These are phyloP conservation scores for Phallus indusiatus DNA, from an alignment of 768 basidiomycete genomes.

Conservation along the genomic window DNA sequence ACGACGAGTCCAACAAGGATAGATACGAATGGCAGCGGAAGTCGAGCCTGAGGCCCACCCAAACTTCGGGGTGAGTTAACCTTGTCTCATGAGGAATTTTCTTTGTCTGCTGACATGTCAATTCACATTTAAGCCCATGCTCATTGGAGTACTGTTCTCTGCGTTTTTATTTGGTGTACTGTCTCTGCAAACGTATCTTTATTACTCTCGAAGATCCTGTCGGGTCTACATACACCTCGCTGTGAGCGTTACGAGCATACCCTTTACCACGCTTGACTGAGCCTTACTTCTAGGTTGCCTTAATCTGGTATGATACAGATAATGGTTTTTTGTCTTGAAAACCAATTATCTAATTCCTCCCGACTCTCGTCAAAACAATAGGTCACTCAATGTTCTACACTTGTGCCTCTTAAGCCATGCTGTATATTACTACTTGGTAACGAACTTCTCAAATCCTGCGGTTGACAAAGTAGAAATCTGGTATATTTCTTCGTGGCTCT, in stretches of 20 bases:
- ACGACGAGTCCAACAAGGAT: background rate
- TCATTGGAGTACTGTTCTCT: slow-evolving; percentile 17
- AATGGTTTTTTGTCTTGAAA: too few relatives aligned
- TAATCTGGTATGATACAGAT: background rate
- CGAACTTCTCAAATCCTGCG: background rate
- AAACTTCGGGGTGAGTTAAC: background rate
- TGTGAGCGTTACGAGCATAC: slow-evolving; percentile 12
- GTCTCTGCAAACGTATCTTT: slow-evolving; percentile 18
- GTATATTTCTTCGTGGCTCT: background rate
- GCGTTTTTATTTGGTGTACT: slow-evolving; percentile 21
- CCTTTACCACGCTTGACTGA: background rate
- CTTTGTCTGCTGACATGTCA: background rate
- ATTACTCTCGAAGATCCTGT: slow-evolving; percentile 18
- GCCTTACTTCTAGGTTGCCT: background rate
- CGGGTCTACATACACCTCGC: slow-evolving; percentile 12
- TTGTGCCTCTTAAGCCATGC: background rate
- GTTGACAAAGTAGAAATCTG: background rate
- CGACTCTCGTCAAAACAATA: background rate
- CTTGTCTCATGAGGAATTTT: background rate
- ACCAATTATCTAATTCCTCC: too few relatives aligned
- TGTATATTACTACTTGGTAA: background rate
- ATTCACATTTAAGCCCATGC: slow-evolving; percentile 9
- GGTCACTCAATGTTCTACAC: background rate
- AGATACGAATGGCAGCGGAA: background rate
- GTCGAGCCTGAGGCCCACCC: background rate